Base-by-base conservation (phyloP, 495 filamentous ascomycete species). In the Aspergillus kassunensis region DNA sequence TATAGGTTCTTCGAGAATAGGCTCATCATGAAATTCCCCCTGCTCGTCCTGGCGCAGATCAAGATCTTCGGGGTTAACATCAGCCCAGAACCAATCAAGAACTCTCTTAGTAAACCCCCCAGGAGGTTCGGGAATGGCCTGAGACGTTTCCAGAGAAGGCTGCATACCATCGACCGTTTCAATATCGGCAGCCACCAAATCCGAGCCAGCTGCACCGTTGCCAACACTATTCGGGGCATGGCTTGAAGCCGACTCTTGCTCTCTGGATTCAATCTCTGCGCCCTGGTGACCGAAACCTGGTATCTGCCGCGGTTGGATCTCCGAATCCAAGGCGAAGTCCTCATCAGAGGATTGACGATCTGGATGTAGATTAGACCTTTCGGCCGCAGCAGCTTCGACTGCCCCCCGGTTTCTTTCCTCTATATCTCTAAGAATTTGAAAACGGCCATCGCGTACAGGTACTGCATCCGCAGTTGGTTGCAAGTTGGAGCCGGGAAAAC, bases 41-140 rank as follows among this genome's bases (percentile, higher is more conserved):
- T 81, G 82, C 55, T 86, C 74, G 19, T 63, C 62, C 7, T 49
- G 67, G 31, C 47, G 60, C 31, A 64, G 68, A 2, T 51, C 61
- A 41, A 65, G 62, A n/a, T 60, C 58, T 34, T 60, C 56, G 5
- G 63, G 60, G 7, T 65, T 66, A 24, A 81, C 67, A 54, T 83
- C 83, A 12, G 79, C 83, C 82, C 83, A 89, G 34, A 88, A 73
- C 77, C 81, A 88, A 52, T 86, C 72, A 10, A 72, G 45, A 19
- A 70, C 36, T 31, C 55, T 51, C 20, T 64, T 56, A 2, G 34
- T 16, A 11, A 66, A 20, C 3, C 43, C 49, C 25, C 58, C 57
- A 0, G 60, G 59, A 9, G 48, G 51, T n/a, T 21, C 41, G 11
- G 43, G 16, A 19, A 34, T 12, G 12, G 45, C 19, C 25, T 54